A percentile compares a stretch with the other conserved stretches of the same genome.
These are phyloP conservation scores for Euptelea pleiosperma DNA, from an alignment of 164 flowering plant genomes.

Conservation along the genomic window DNA sequence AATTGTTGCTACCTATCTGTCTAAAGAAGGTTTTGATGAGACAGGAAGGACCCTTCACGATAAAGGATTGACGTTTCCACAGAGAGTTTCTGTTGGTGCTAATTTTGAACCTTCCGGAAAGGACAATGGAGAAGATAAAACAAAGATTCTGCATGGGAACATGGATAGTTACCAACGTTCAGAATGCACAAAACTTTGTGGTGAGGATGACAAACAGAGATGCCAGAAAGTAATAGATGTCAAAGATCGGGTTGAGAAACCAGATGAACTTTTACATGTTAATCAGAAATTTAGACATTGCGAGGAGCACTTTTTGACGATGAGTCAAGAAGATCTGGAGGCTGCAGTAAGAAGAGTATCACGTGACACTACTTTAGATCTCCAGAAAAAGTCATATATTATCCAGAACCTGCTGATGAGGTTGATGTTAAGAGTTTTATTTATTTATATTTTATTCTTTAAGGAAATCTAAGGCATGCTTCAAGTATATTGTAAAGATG, in stretches of 20 bases:
- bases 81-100: constrained; percentile 12
- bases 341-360: constrained; percentile 57
- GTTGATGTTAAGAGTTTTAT: constrained; percentile 24
- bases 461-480: no score
- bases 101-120: constrained; percentile 18
- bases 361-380: constrained; percentile 55
- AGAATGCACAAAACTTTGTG: constrained; percentile 17
- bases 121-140: constrained; percentile 17
- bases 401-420: constrained; percentile 72
- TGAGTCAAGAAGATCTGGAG: constrained; percentile 68
- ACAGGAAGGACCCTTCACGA: constrained; percentile 17
- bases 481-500: background rate
- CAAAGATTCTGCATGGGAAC: constrained; percentile 17
- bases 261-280: constrained; percentile 16
- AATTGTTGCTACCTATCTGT: constrained; percentile 42
- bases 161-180: constrained; percentile 16
- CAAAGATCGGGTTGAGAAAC: constrained; percentile 20
- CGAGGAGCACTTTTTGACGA: constrained; percentile 30
- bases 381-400: constrained; percentile 47
- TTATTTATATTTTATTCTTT: background rate
- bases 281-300: constrained; percentile 25
- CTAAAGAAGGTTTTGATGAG: constrained; percentile 30
- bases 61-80: constrained; percentile 11
- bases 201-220: constrained; percentile 28
- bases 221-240: constrained; percentile 12